These are phyloP conservation scores for Agroathelia rolfsii DNA, from an alignment of 1,284 basidiomycete species.

Conservation along the genomic window DNA sequence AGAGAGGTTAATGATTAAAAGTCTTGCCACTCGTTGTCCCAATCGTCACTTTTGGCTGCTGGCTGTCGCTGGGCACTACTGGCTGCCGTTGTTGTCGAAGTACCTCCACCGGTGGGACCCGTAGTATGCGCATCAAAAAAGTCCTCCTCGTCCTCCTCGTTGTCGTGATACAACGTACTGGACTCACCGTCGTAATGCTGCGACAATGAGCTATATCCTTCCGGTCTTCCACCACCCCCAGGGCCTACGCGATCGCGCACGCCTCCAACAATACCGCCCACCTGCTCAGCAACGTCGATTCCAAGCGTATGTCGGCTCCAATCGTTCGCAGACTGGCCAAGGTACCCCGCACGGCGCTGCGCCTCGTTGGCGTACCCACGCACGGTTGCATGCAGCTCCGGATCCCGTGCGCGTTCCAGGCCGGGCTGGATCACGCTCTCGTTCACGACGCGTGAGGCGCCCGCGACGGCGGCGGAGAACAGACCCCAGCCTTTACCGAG, in stretches of 20 bases:
- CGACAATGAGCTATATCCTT: slow-evolving; percentile 48
- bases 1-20: slow-evolving; percentile 32
- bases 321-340: slow-evolving; percentile 53
- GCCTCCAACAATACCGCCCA: slow-evolving; percentile 47
- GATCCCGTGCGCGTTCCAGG: slow-evolving; percentile 66
- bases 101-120: slow-evolving; percentile 1
- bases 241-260: slow-evolving; percentile 41
- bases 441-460: slow-evolving; percentile 62
- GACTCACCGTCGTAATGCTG: slow-evolving; percentile 39
- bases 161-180: slow-evolving; percentile 43
- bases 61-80: slow-evolving; percentile 14
- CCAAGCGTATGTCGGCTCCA: slow-evolving; percentile 69
- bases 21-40: slow-evolving; percentile 72
- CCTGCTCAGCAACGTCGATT: slow-evolving; percentile 67
- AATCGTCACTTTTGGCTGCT: slow-evolving; percentile 41
- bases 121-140: slow-evolving; percentile 42
- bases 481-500: slow-evolving; percentile 81
- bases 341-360: slow-evolving; percentile 45
- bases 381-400: slow-evolving; percentile 62
- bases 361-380: slow-evolving; percentile 63
- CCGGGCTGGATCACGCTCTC: slow-evolving; percentile 80
- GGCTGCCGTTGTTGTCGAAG: slow-evolving; percentile 13
- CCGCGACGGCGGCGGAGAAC: slow-evolving; percentile 64
- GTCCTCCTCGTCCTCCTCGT: slow-evolving; percentile 44
- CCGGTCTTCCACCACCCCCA: slow-evolving; percentile 28